Evolutionary conservation across 805 yeast species (phyloP).

Genomic region (Brettanomyces bruxellensis): DNA sequence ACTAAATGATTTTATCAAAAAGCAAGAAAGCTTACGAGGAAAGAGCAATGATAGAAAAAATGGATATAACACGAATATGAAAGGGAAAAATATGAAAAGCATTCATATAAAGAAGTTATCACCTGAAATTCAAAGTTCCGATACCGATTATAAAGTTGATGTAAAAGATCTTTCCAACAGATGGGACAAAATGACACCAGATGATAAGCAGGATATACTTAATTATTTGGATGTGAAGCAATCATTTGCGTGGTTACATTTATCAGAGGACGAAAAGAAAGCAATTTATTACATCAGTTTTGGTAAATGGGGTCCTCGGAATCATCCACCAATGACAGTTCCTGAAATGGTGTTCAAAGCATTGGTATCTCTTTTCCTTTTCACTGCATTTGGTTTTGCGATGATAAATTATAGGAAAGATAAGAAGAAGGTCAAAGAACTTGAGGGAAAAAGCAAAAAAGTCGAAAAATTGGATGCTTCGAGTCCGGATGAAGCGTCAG

Average conservation of each 20-base stretch:
- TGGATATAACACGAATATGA: not conserved
- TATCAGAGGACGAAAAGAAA: conserved; percentile 43
- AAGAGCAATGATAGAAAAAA: not conserved
- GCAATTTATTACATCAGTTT: conserved; percentile 52
- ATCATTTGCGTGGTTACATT: conserved; percentile 28
- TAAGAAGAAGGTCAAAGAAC: conserved; percentile 11
- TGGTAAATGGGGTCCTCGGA: conserved; percentile 59
- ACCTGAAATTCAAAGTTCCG: conserved; percentile 9
- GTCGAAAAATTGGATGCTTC: too few species aligned
- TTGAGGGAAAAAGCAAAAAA: conserved; percentile 3
- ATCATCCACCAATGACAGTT: conserved; percentile 15
- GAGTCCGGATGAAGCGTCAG: too few species aligned
- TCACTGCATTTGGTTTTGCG: conserved; percentile 26
- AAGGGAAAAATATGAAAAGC: not conserved
- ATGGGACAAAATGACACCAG: conserved; percentile 26
- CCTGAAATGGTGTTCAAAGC: conserved; percentile 26
- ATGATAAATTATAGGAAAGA: conserved; percentile 24
- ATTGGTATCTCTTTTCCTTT: conserved; percentile 24
- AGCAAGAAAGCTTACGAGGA: not conserved
- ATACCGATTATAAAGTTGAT: conserved; percentile 23
- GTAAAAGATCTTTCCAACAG: conserved; percentile 21
- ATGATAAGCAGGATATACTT: conserved; percentile 27
- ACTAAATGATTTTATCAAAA: too few species aligned
- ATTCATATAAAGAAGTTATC: not conserved
- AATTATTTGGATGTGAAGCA: conserved; percentile 28